A percentile compares a stretch with the other conserved stretches of the same genome.
Evolutionary conservation across 2,329 filamentous ascomycete species (phyloP).

Genomic region (Arthrobotrys sphaeroides): DNA sequence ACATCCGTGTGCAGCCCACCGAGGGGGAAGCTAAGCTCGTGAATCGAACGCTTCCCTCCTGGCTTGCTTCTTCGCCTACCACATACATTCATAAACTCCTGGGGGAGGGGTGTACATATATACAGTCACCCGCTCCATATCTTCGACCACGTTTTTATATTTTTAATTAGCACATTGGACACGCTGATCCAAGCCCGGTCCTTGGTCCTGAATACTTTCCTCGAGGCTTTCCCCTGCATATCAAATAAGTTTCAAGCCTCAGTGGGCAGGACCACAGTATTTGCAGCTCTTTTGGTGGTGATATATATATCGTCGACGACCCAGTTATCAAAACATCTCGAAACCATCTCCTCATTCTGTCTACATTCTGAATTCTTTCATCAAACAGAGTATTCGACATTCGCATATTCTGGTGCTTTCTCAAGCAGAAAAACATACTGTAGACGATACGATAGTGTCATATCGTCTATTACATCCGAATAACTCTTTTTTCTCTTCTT

Average conservation of each 20-base stretch:
- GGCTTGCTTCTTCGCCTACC: constrained; percentile 27
- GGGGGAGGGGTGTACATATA: constrained; percentile 10
- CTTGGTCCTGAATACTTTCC: constrained; percentile 31
- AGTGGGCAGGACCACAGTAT: constrained; percentile 8
- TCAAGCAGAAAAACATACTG: constrained; percentile 21
- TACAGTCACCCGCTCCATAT: constrained; percentile 17
- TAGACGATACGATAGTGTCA: constrained; percentile 8
- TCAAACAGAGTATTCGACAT: constrained; percentile 44
- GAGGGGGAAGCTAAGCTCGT: constrained; percentile 47
- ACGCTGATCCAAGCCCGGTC: constrained; percentile 45
- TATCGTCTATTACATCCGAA: constrained; percentile 19
- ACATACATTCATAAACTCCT: constrained; percentile 18
- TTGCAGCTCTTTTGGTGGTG: not conserved
- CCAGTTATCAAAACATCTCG: constrained; percentile 26
- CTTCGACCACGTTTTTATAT: constrained; percentile 42
- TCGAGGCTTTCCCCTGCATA: constrained; percentile 30
- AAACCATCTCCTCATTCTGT: constrained; percentile 45
- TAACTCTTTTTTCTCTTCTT: constrained; percentile 17
- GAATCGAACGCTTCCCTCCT: constrained; percentile 34
- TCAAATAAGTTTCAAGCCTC: constrained; percentile 48
- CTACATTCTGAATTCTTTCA: constrained; percentile 53
- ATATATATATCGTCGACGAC: constrained; percentile 50
- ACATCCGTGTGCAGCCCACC: constrained; percentile 17
- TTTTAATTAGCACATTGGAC: constrained; percentile 47
- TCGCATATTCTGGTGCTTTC: constrained; percentile 35